These are phyloP conservation scores for Vanilla planifolia DNA, from an alignment of 106 monocot genomes.

Conservation along the genomic window DNA sequence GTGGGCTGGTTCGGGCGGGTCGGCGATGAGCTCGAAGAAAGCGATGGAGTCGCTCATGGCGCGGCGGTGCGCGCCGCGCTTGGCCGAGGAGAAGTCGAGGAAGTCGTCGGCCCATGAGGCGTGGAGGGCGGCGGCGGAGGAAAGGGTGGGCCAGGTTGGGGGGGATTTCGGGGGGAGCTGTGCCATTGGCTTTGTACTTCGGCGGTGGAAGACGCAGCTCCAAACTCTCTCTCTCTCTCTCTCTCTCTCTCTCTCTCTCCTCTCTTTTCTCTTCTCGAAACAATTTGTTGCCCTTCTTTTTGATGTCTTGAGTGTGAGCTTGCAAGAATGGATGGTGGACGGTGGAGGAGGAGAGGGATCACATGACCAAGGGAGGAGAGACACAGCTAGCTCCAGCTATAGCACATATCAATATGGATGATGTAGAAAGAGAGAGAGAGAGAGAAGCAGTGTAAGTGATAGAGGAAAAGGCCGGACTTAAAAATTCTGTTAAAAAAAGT, in stretches of 20 bases:
- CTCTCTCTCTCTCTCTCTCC: not conserved
- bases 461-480: not conserved
- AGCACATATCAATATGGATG: conserved; percentile 1
- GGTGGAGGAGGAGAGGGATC: not conserved
- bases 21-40: conserved; percentile 40
- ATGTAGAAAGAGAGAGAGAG: conserved; percentile 2
- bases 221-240: not conserved
- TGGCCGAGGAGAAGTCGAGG: conserved; percentile 66
- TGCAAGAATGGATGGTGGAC: conserved; percentile 1
- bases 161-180: conserved; percentile 41
- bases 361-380: not conserved
- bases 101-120: conserved; percentile 81
- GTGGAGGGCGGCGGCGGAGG: not conserved
- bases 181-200: conserved; percentile 30
- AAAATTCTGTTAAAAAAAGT: too few species aligned
- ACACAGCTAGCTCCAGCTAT: conserved; percentile 8
- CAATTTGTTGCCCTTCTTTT: not conserved
- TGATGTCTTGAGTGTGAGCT: not conserved
- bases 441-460: not conserved
- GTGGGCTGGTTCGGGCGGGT: conserved; percentile 8
- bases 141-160: not conserved
- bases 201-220: not conserved
- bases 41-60: conserved; percentile 69
- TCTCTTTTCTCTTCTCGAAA: not conserved
- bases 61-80: conserved; percentile 63